Base-by-base conservation (phyloP, 805 yeast genomes). In the Wickerhamiella kazuoi region DNA sequence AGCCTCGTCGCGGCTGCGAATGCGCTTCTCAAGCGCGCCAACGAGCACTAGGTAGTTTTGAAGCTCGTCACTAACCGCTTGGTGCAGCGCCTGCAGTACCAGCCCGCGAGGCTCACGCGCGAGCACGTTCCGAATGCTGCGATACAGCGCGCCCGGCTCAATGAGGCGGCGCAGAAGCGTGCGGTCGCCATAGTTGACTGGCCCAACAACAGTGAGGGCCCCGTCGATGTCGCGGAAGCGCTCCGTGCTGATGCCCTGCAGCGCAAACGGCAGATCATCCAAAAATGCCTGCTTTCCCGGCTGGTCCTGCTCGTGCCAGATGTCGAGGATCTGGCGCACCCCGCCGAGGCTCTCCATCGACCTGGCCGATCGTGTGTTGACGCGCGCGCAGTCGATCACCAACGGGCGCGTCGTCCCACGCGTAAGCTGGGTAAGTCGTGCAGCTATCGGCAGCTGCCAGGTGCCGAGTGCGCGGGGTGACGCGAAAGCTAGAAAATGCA, bases 91-190 rank as follows among this genome's bases (percentile, higher is more conserved):
- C 30, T 72, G 73, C 43, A 71, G 71, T 14, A 78, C 64, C 7
- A 79, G 76, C 3, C 62, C 52, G 3, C 19, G 53, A 44, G 48
- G 41, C 42, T 57, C 47, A 46, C 56, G 54, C 30, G 57, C 60
- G 11, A 67, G 45, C 17, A 51, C 48, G 14, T 38, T 41, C 3
- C 53, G 55, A 28, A 82, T 55, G 33, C 61, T 54, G 38, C 67
- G 65, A 56, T 70, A 81, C 2, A 83, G 57, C 26, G 84, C 56
- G 0, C 81, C 87, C 1, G 83, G 78, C 54, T 84, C 95, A 31
- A 77, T 60, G 1, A 79, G 57, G 21, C 64, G 54, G 41, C 67
- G 71, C 24, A 81, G 54, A 21, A 74, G 48, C 0, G 74, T 74
- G 14, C 34, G 36, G 2, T 35, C 24, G 14, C 23, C 34, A 5